phyloP scores from a whole-genome alignment of 2,329 filamentous ascomycete species.

The Diaporthe sp. region DNA sequence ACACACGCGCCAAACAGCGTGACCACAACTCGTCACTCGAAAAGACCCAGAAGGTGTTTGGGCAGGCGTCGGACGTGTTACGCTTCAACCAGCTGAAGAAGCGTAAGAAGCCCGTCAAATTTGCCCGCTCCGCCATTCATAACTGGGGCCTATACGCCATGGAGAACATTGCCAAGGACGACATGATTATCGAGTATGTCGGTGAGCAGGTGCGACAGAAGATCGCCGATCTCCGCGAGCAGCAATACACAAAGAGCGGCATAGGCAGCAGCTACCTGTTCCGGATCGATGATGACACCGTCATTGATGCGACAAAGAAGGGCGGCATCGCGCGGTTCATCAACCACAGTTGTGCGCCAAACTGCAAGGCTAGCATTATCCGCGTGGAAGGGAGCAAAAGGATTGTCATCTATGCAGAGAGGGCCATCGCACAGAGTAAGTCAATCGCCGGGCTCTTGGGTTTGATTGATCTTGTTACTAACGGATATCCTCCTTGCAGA shows the following conservation, averaged over 20 bases:
- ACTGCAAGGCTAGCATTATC: conserved; percentile 99
- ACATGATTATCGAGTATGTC: conserved; percentile 99
- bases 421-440: conserved; percentile 95
- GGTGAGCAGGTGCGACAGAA: conserved; percentile 97
- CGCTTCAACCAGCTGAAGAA: conserved; percentile 99
- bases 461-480: conserved; percentile 39
- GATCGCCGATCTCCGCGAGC: conserved; percentile 96
- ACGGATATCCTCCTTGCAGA: conserved; percentile 68
- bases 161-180: conserved; percentile 96
- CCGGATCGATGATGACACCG: conserved; percentile 96
- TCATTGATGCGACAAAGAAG: conserved; percentile 98
- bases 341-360: conserved; percentile 98
- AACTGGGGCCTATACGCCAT: conserved; percentile 99
- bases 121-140: conserved; percentile 96
- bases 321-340: conserved; percentile 98
- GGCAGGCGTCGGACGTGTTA: conserved; percentile 88
- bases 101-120: conserved; percentile 98
- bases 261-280: conserved; percentile 98
- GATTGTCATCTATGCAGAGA: conserved; percentile 98
- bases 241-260: conserved; percentile 92
- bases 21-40: conserved; percentile 95
- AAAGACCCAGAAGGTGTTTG: conserved; percentile 89
- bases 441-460: not conserved
- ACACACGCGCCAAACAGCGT: conserved; percentile 95
- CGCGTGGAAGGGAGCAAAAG: conserved; percentile 98